phyloP scores from a whole-genome alignment of 305 asterid genomes.

The Fraxinus platypoda region DNA sequence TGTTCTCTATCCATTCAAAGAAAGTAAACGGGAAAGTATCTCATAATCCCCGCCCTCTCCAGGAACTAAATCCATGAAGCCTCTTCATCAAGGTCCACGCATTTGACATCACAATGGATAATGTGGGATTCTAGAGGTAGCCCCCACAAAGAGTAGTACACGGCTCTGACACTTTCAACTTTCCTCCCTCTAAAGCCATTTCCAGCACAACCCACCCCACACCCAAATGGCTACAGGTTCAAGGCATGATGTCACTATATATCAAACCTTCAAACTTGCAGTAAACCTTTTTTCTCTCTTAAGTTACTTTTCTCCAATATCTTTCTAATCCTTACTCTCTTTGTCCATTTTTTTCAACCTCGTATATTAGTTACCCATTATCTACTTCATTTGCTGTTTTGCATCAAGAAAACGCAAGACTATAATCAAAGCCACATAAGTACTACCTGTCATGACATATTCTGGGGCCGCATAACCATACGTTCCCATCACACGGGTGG shows the following conservation, averaged over 20 bases:
- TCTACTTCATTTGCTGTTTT: neutral
- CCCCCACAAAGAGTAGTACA: neutral
- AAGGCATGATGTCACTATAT: neutral
- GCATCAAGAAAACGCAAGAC: neutral
- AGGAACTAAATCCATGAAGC: neutral
- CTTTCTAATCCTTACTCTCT: neutral
- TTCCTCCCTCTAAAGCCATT: neutral
- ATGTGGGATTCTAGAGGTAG: neutral
- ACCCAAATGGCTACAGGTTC: neutral
- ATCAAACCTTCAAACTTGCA: neutral
- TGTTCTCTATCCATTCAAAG: neutral
- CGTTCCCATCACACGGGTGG: constrained; percentile 75
- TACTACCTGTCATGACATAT: constrained; percentile 65
- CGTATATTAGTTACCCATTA: neutral
- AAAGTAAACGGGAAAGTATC: neutral
- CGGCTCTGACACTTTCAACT: neutral
- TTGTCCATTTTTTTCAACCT: neutral
- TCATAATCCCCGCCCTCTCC: neutral
- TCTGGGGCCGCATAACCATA: constrained; percentile 76
- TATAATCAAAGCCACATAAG: neutral
- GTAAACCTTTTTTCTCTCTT: neutral
- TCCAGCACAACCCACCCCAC: neutral
- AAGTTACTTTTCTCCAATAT: neutral
- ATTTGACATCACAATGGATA: neutral
- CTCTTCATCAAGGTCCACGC: neutral